Evolutionary conservation across 495 filamentous ascomycete genomes (phyloP), one percentile per base, ranked within the genome.

Genomic region (Annulohypoxylon moriforme): DNA sequence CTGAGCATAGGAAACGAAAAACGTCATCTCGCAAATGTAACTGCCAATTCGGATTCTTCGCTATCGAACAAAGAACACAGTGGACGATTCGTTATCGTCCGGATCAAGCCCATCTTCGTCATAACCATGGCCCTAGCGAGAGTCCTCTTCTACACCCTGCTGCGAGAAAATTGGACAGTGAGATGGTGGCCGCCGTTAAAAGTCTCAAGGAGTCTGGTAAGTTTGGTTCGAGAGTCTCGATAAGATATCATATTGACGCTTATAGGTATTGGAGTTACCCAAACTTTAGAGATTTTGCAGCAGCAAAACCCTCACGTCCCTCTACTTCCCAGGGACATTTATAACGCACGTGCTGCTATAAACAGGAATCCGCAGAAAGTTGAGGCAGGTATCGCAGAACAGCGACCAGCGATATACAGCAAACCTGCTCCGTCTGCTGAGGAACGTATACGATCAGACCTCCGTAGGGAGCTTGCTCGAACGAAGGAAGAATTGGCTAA

Each of bases 31-130:
- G 86, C 29, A 88, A 88, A 68, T 87, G 85, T 63, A 86, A 87
- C 50, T 88, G 86, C 68, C 84, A 83, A 46, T 88, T 88, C 64
- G 85, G 86, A 9, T 87, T 88, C 63, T 88, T 87, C 56, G 86
- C 85, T 27, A 83, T 88, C 18, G 86, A 88, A 72, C 85, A 86
- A 68, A 77, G 85, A 63, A 85, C 84, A 7, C 84, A 87, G 57
- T 88, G 86, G 86, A 84, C 84, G 8, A 81, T 88, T 59, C 81
- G 85, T 42, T 86, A 87, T 71, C 79, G 85, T 25, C 85, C 85
- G 7, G 84, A 86, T 68, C 73, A 79, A 16, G 60, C 72, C 29
- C 85, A 87, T 69, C 76, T 86, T 31, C 75, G 77, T 57, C 86
- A 88, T 65, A 88, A 88, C 64, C 86, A 88, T 64, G 82, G 82